Percentiles rank a stretch among this genome's conserved stretches.
Conservation (phyloP, 768 basidiomycete species). For the Hypholoma sublateritium region DNA sequence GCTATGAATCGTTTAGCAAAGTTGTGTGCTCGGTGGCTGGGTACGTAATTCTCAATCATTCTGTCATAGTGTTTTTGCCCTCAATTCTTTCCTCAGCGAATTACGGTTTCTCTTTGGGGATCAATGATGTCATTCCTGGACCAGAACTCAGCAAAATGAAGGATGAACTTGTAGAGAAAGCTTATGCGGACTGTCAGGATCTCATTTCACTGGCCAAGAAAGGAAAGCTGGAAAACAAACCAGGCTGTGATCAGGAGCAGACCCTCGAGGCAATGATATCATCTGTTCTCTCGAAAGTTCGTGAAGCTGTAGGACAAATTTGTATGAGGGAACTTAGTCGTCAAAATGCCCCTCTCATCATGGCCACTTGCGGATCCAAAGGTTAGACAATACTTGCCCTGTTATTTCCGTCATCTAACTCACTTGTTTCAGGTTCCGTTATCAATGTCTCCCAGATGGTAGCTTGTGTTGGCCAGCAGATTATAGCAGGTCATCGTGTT, state of each 20-base stretch:
- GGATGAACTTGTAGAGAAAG: slow-evolving; percentile 80
- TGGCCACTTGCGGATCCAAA: slow-evolving; percentile 99
- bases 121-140: slow-evolving; percentile 98
- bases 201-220: slow-evolving; percentile 89
- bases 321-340: slow-evolving; percentile 98
- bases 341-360: slow-evolving; percentile 95
- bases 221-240: slow-evolving; percentile 91
- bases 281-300: slow-evolving; percentile 88
- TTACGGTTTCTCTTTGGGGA: slow-evolving; percentile 95
- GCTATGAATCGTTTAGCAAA: slow-evolving; percentile 98
- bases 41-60: slow-evolving; percentile 38
- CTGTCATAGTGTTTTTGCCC: background rate
- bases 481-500: slow-evolving; percentile 96
- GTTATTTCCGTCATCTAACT: background rate
- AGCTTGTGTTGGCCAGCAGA: slow-evolving; percentile 99
- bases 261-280: slow-evolving; percentile 98
- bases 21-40: slow-evolving; percentile 90
- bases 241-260: slow-evolving; percentile 97
- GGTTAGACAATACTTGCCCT: slow-evolving; percentile 45
- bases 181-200: slow-evolving; percentile 84
- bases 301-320: slow-evolving; percentile 93
- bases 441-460: slow-evolving; percentile 99
- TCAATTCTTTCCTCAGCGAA: slow-evolving; percentile 57
- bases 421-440: slow-evolving; percentile 66
- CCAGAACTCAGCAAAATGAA: slow-evolving; percentile 79